Evolutionary conservation across 768 basidiomycete species (phyloP).

Genomic region (Phaeotremella skinneri): DNA sequence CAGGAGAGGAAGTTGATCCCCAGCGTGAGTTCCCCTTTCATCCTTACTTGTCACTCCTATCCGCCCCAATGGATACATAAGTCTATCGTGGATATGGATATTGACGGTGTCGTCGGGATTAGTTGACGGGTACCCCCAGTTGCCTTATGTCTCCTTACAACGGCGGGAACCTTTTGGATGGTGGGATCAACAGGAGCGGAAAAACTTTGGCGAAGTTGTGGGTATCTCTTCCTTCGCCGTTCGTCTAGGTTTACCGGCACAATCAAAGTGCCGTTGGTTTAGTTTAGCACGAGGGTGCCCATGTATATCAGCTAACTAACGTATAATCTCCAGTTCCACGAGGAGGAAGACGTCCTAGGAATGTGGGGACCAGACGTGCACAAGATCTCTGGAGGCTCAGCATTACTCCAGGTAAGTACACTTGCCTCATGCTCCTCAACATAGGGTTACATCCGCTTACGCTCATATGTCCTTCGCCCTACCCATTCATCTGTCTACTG

Average conservation of each 20-base stretch:
- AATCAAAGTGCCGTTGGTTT: not conserved
- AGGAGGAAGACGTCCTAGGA: slow-evolving; percentile 53
- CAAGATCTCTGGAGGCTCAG: slow-evolving; percentile 45
- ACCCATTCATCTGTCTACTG: not conserved
- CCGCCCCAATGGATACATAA: not conserved
- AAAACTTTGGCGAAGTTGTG: slow-evolving; percentile 53
- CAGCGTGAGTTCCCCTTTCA: slow-evolving; percentile 39
- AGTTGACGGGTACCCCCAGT: slow-evolving; percentile 53
- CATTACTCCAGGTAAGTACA: slow-evolving; percentile 43
- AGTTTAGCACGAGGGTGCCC: not conserved
- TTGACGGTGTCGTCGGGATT: slow-evolving; percentile 6
- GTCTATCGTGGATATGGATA: not conserved
- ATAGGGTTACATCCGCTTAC: not conserved
- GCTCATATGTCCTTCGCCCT: not conserved
- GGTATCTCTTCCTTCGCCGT: slow-evolving; percentile 15
- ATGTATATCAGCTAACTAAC: slow-evolving; percentile 1
- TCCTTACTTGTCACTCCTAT: not conserved
- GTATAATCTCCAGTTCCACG: slow-evolving; percentile 48
- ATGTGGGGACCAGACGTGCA: slow-evolving; percentile 55
- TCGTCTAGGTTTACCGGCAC: not conserved
- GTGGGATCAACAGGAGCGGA: slow-evolving; percentile 54
- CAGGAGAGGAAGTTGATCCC: slow-evolving; percentile 47
- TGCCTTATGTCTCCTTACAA: slow-evolving; percentile 49
- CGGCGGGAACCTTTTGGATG: slow-evolving; percentile 49
- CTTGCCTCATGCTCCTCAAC: not conserved